Evolutionary conservation across 2,329 filamentous ascomycete species (phyloP).

Genomic region (Aspergillus sp.): DNA sequence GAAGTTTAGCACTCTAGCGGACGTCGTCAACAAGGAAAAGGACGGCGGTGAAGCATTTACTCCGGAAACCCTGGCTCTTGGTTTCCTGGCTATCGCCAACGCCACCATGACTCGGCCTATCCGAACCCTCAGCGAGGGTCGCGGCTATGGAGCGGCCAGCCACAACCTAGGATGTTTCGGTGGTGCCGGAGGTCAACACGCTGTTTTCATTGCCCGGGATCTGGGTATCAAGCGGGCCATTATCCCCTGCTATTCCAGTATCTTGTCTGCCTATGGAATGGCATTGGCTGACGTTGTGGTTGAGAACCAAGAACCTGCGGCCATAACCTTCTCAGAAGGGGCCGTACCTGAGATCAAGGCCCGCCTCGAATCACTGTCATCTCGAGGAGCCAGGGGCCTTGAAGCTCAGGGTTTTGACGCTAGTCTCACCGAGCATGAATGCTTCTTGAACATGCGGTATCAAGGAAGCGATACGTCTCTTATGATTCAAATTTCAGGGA

Average conservation of each 20-base stretch:
- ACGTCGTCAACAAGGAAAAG: conserved; percentile 55
- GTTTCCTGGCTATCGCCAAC: conserved; percentile 44
- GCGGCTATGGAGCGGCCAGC: conserved; percentile 85
- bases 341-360: conserved; percentile 23
- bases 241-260: conserved; percentile 85
- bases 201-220: conserved; percentile 83
- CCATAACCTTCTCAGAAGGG: conserved; percentile 51
- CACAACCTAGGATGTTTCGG: conserved; percentile 92
- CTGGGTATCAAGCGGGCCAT: conserved; percentile 83
- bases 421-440: conserved; percentile 42
- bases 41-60: conserved; percentile 15
- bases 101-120: conserved; percentile 66
- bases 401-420: conserved; percentile 44
- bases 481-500: conserved; percentile 52
- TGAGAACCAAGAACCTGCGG: conserved; percentile 68
- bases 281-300: conserved; percentile 90
- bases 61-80: conserved; percentile 31
- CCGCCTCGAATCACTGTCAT: conserved; percentile 6
- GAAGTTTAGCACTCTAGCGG: conserved; percentile 70
- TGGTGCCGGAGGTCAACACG: conserved; percentile 88
- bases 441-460: conserved; percentile 51
- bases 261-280: conserved; percentile 93
- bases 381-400: conserved; percentile 7
- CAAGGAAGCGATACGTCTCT: conserved; percentile 53
- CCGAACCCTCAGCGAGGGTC: conserved; percentile 84